phyloP scores from a whole-genome alignment of 2,329 filamentous ascomycete species.

The Ascosphaera apis region DNA sequence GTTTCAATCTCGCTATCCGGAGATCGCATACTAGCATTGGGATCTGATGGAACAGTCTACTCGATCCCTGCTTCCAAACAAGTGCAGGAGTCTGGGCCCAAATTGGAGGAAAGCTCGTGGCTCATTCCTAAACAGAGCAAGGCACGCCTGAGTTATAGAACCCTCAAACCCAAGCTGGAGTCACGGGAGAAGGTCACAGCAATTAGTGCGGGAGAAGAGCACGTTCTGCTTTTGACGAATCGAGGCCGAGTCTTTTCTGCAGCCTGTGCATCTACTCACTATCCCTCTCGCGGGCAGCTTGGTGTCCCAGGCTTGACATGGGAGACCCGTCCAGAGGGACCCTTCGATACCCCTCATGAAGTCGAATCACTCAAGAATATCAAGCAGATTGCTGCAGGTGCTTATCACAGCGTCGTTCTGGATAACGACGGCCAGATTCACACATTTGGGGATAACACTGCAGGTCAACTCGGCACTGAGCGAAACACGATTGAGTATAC shows the following conservation, averaged over 20 bases:
- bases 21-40: conserved; percentile 64
- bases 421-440: conserved; percentile 59
- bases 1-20: conserved; percentile 51
- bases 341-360: conserved; percentile 66
- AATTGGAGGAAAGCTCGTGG: conserved; percentile 45
- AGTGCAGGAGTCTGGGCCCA: conserved; percentile 44
- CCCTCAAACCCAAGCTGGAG: conserved; percentile 41
- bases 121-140: conserved; percentile 45
- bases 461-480: conserved; percentile 76
- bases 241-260: conserved; percentile 70
- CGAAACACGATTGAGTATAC: conserved; percentile 37
- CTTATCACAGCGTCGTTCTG: conserved; percentile 62
- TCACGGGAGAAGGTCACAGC: conserved; percentile 53
- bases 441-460: conserved; percentile 73
- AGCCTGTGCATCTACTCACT: conserved; percentile 56
- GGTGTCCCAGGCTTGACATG: conserved; percentile 67
- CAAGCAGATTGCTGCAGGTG: conserved; percentile 55
- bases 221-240: conserved; percentile 65
- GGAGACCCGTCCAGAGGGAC: conserved; percentile 49
- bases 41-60: conserved; percentile 54
- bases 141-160: conserved; percentile 45
- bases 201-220: conserved; percentile 59
- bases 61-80: conserved; percentile 54
- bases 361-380: conserved; percentile 47
- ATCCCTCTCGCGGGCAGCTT: conserved; percentile 64